Percentiles rank a stretch among this genome's conserved stretches.
phyloP scores from a whole-genome alignment of 1,284 basidiomycete species.

The Volvariella volvacea region DNA sequence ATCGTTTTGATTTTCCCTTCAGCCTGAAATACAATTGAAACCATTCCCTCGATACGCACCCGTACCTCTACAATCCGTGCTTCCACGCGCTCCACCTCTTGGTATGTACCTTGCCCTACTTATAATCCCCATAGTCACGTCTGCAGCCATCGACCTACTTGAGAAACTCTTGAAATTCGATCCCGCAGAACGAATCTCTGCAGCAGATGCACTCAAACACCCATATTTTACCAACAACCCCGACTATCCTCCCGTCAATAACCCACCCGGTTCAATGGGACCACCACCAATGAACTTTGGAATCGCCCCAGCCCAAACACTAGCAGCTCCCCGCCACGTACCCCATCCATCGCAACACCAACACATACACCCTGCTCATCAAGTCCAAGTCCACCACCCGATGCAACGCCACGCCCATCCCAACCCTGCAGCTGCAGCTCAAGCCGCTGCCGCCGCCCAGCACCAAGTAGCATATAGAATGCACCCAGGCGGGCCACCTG shows the following conservation, averaged over 20 bases:
- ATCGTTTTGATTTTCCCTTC: constrained; percentile 10
- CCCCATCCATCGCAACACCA: constrained; percentile 48
- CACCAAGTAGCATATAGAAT: too few species aligned
- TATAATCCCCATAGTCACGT: constrained; percentile 6
- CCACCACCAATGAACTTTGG: constrained; percentile 49
- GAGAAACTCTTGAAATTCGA: constrained; percentile 97
- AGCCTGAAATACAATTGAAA: constrained; percentile 91
- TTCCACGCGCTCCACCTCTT: constrained; percentile 89
- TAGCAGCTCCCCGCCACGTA: too few species aligned
- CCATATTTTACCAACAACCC: constrained; percentile 78
- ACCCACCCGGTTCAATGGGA: constrained; percentile 51
- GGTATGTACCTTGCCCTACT: constrained; percentile 37
- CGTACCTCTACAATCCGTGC: constrained; percentile 82
- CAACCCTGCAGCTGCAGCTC: not conserved
- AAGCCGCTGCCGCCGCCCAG: not conserved
- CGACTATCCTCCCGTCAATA: constrained; percentile 32
- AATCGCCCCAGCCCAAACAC: too few species aligned
- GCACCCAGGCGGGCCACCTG: constrained; percentile 7
- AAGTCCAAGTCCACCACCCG: constrained; percentile 38
- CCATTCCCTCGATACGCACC: constrained; percentile 89
- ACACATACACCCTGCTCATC: constrained; percentile 42
- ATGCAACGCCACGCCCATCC: constrained; percentile 23
- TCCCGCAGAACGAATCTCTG: constrained; percentile 87
- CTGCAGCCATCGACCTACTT: constrained; percentile 84
- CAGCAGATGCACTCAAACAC: constrained; percentile 88